Conservation (phyloP, 2,329 filamentous ascomycete species). For the Xylariaceae sp. region DNA sequence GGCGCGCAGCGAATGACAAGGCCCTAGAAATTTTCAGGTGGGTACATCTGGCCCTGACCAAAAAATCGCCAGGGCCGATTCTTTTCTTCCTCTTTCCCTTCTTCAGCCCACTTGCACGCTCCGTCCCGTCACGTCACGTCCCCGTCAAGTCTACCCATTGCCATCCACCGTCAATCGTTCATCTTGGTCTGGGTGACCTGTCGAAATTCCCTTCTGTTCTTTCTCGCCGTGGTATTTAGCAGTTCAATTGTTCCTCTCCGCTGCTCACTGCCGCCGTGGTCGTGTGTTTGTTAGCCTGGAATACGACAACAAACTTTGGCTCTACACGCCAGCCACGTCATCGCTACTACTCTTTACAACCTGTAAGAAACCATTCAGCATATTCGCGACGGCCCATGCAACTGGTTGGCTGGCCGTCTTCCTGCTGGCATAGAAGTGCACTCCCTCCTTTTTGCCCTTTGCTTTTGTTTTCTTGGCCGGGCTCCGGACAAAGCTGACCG, state of each 20-base stretch:
- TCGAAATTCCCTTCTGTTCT: conserved; percentile 29
- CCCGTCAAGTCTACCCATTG: conserved; percentile 32
- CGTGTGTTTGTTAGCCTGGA: conserved; percentile 6
- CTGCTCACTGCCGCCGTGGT: conserved; percentile 6
- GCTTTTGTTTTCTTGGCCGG: neutral
- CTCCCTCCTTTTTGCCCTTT: neutral
- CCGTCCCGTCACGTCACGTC: conserved; percentile 33
- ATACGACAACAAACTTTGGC: conserved; percentile 2
- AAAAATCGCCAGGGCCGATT: conserved; percentile 5
- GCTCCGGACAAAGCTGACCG: conserved; percentile 7
- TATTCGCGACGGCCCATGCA: neutral
- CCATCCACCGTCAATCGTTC: conserved; percentile 30
- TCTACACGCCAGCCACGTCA: neutral
- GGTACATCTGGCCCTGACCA: neutral
- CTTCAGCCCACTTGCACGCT: conserved; percentile 33
- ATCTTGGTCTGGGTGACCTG: conserved; percentile 31
- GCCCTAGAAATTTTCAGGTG: conserved; percentile 1
- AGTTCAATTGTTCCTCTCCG: conserved; percentile 13
- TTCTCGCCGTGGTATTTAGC: conserved; percentile 27
- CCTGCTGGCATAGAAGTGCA: neutral
- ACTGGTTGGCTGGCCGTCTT: neutral
- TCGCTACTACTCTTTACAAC: neutral
- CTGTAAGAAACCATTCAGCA: neutral
- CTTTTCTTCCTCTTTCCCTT: conserved; percentile 21
- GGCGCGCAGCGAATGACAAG: neutral